phyloP scores from a whole-genome alignment of 495 filamentous ascomycete species.

The Aspergillus sclerotiicarbonarius region DNA sequence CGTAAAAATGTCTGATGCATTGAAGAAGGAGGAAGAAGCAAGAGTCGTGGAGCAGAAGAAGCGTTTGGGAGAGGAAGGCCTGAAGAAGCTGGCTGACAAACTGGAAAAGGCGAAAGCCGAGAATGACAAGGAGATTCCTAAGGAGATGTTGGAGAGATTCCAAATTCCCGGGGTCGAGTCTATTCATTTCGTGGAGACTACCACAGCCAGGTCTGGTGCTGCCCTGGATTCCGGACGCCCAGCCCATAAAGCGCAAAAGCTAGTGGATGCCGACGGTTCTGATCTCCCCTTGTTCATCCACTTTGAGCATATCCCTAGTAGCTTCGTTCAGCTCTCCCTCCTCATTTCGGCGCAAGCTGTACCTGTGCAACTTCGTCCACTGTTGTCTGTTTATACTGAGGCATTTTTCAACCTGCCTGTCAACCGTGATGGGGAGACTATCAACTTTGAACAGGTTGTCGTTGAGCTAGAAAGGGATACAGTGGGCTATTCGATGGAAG shows the following conservation, averaged over 20 bases:
- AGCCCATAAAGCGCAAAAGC: slow-evolving; percentile 68
- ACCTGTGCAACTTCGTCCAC: slow-evolving; percentile 70
- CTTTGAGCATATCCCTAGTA: slow-evolving; percentile 87
- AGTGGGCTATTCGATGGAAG: slow-evolving; percentile 71
- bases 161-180: slow-evolving; percentile 78
- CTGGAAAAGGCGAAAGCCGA: slow-evolving; percentile 76
- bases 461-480: slow-evolving; percentile 88
- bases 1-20: slow-evolving; percentile 61
- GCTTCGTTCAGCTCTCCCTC: slow-evolving; percentile 80
- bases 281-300: slow-evolving; percentile 85
- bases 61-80: slow-evolving; percentile 59
- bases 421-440: slow-evolving; percentile 65
- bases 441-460: slow-evolving; percentile 90
- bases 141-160: slow-evolving; percentile 74
- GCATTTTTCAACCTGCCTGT: slow-evolving; percentile 95
- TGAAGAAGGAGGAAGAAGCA: slow-evolving; percentile 68
- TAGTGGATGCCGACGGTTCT: slow-evolving; percentile 66
- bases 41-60: slow-evolving; percentile 57
- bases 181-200: slow-evolving; percentile 89
- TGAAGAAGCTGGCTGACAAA: slow-evolving; percentile 69
- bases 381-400: slow-evolving; percentile 78
- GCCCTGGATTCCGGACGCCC: slow-evolving; percentile 66
- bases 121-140: slow-evolving; percentile 78
- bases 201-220: slow-evolving; percentile 78
- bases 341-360: slow-evolving; percentile 74